A percentile compares a stretch with the other conserved stretches of the same genome.
phyloP scores from a whole-genome alignment of 1,284 basidiomycete genomes.

The Trichosporon asahii region DNA sequence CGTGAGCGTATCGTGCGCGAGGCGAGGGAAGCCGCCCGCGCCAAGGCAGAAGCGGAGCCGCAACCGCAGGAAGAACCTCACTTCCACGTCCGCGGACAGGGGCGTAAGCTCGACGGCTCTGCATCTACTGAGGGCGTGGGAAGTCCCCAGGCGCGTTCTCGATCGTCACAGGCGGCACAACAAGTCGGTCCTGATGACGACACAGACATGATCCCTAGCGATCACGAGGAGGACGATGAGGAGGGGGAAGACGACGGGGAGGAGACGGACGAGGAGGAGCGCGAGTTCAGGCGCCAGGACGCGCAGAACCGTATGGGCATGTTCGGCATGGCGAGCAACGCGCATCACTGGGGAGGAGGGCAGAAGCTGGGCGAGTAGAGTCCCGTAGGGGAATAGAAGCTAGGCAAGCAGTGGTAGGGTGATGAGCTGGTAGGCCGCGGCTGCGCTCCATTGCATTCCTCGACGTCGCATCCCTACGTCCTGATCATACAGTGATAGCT shows the following conservation, averaged over 20 bases:
- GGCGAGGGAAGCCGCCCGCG: slow-evolving; percentile 23
- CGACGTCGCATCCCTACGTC: too few relatives aligned
- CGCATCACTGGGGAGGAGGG: slow-evolving; percentile 21
- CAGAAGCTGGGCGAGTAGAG: slow-evolving; percentile 16
- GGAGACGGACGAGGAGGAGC: slow-evolving; percentile 22
- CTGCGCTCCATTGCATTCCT: too few relatives aligned
- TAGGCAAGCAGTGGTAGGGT: neutral
- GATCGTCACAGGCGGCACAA: neutral
- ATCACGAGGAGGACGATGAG: neutral
- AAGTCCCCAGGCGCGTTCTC: neutral
- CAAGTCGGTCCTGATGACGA: neutral
- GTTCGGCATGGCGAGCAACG: slow-evolving; percentile 10
- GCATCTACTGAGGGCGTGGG: neutral
- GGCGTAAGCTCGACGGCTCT: neutral
- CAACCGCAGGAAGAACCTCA: neutral
- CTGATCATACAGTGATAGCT: neutral
- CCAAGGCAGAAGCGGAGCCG: slow-evolving; percentile 8
- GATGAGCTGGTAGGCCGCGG: too few relatives aligned
- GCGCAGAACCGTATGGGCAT: neutral
- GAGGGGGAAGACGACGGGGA: slow-evolving; percentile 11
- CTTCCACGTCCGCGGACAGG: neutral
- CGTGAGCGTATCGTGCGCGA: slow-evolving; percentile 34
- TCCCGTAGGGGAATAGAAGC: neutral
- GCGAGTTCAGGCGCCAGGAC: slow-evolving; percentile 10
- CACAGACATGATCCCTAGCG: slow-evolving; percentile 2